A percentile compares a stretch with the other conserved stretches of the same genome.
phyloP scores from a whole-genome alignment of 2,329 filamentous ascomycete species.

The Phialophora macrospora region DNA sequence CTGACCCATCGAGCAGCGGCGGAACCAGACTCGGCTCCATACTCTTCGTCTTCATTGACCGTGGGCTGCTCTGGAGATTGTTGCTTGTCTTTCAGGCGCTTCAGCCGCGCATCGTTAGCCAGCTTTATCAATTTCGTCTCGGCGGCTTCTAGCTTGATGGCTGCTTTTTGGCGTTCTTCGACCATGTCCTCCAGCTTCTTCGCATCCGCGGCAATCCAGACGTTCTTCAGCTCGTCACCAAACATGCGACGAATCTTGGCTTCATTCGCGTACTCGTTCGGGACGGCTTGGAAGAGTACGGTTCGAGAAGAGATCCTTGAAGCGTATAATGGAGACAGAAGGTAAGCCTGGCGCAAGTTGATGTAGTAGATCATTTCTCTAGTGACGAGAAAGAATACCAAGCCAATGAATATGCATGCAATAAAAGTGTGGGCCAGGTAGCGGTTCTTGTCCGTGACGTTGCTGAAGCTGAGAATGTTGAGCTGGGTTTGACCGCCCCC shows the following conservation, averaged over 20 bases:
- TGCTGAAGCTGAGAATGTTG: constrained; percentile 78
- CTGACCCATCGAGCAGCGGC: constrained; percentile 77
- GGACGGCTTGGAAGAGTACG: constrained; percentile 86
- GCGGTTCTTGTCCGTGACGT: constrained; percentile 69
- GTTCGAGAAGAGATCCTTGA: constrained; percentile 87
- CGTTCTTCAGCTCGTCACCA: constrained; percentile 75
- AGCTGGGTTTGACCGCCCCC: constrained; percentile 68
- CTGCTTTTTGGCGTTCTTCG: constrained; percentile 77
- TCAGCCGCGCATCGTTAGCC: constrained; percentile 73
- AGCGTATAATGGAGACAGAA: constrained; percentile 81
- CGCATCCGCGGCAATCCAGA: constrained; percentile 83
- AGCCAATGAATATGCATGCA: constrained; percentile 81
- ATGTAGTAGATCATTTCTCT: constrained; percentile 90
- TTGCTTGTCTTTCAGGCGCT: constrained; percentile 65
- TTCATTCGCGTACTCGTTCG: constrained; percentile 75
- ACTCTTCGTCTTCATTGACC: constrained; percentile 48
- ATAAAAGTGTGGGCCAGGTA: constrained; percentile 83
- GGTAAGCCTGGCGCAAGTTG: constrained; percentile 89
- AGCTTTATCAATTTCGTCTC: constrained; percentile 83
- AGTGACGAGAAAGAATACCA: constrained; percentile 85
- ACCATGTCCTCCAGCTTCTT: constrained; percentile 80
- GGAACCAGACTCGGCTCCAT: constrained; percentile 70
- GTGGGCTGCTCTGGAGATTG: constrained; percentile 50
- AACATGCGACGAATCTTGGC: constrained; percentile 79
- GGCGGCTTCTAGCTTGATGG: constrained; percentile 80